Evolutionary conservation across 495 filamentous ascomycete genomes (phyloP).

Genomic region (Annulohypoxylon bovei): DNA sequence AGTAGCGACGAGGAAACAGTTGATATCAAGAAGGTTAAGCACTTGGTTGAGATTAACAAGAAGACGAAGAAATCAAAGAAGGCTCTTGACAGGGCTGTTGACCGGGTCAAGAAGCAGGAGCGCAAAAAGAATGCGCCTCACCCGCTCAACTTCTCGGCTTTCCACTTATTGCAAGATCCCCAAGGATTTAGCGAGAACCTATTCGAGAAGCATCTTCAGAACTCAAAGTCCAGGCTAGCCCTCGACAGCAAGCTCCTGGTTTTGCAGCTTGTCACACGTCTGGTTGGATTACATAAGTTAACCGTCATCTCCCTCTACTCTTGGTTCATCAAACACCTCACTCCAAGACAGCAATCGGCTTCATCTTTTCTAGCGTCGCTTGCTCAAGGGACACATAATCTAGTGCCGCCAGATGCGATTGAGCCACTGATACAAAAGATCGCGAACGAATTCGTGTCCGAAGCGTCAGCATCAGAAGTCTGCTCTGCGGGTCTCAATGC

Average conservation of each 20-base stretch:
- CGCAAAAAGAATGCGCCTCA: conserved; percentile 87
- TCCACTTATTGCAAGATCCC: conserved; percentile 91
- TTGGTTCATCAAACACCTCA: conserved; percentile 84
- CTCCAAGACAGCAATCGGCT: conserved; percentile 89
- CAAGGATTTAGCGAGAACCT: conserved; percentile 93
- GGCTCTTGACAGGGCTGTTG: conserved; percentile 78
- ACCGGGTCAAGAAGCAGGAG: conserved; percentile 80
- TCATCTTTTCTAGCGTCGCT: conserved; percentile 94
- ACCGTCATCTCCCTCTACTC: conserved; percentile 69
- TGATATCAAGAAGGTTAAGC: conserved; percentile 82
- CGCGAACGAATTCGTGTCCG: conserved; percentile 96
- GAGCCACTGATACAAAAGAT: conserved; percentile 95
- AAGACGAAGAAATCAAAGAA: conserved; percentile 89
- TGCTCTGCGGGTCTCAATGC: conserved; percentile 93
- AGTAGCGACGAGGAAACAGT: conserved; percentile 82
- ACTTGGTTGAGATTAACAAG: conserved; percentile 91
- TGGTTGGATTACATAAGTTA: conserved; percentile 93
- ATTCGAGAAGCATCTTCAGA: conserved; percentile 91
- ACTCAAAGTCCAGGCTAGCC: conserved; percentile 81
- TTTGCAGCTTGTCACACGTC: conserved; percentile 85
- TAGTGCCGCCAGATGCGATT: conserved; percentile 92
- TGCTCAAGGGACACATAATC: conserved; percentile 88
- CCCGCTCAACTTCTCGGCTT: conserved; percentile 94
- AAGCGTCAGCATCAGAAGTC: conserved; percentile 90
- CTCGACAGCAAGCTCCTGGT: conserved; percentile 92